Percentiles rank a stretch among this genome's conserved stretches.
Conservation (phyloP, 306 rosid species). For the Pachyrhizus erosus region DNA sequence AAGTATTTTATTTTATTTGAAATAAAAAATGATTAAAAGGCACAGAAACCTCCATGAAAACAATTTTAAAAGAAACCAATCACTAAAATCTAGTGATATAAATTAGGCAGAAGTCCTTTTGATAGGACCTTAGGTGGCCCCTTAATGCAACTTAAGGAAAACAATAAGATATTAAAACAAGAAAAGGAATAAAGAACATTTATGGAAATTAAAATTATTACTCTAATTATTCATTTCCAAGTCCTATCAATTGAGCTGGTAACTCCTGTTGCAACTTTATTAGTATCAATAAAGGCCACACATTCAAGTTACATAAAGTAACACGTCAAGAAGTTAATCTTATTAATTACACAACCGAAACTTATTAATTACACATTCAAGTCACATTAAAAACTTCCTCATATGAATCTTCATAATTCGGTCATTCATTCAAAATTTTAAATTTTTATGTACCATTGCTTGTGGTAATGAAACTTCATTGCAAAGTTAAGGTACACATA, state of each 20-base stretch:
- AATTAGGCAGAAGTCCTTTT: not conserved
- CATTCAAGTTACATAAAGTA: not conserved
- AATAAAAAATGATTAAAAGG: no score
- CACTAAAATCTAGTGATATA: not conserved
- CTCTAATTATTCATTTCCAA: not conserved
- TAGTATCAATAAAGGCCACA: not conserved
- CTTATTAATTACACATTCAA: not conserved
- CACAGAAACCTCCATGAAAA: no score
- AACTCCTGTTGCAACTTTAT: not conserved
- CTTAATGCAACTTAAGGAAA: not conserved
- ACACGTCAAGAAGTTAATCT: conserved; percentile 19
- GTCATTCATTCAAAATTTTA: not conserved
- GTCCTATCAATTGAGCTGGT: not conserved
- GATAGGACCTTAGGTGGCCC: not conserved
- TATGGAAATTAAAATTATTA: not conserved
- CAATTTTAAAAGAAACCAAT: not conserved
- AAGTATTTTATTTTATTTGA: no score
- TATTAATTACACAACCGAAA: conserved; percentile 23
- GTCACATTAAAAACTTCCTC: not conserved
- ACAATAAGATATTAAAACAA: not conserved
- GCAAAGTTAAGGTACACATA: not conserved
- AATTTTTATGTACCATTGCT: not conserved
- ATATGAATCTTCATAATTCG: not conserved
- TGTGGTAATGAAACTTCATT: not conserved
- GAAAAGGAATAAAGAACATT: not conserved